These are phyloP conservation scores for Beta corolliflora DNA, from an alignment of 179 eudicot species.

Conservation along the genomic window DNA sequence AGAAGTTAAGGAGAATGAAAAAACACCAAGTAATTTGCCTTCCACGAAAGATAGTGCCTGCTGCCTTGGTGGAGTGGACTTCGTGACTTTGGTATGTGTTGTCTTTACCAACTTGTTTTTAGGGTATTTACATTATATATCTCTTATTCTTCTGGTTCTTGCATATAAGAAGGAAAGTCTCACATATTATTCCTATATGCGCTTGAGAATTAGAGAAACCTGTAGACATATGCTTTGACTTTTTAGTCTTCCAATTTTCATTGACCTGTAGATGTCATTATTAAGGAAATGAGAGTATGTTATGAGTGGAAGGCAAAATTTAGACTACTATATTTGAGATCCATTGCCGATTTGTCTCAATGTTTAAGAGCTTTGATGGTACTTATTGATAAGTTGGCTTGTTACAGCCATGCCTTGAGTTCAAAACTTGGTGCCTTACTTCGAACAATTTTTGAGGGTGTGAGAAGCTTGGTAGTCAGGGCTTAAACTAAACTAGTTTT, in stretches of 20 bases:
- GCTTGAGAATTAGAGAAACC: background rate
- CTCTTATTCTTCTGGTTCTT: background rate
- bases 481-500: no score
- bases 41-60: constrained; percentile 38
- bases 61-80: constrained; percentile 82
- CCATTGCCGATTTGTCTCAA: no score
- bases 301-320: background rate
- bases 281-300: background rate
- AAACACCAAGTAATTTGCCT: constrained; percentile 16
- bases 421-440: background rate
- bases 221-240: background rate
- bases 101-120: background rate
- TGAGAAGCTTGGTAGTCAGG: background rate
- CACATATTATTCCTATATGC: background rate
- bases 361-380: background rate
- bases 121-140: background rate
- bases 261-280: background rate
- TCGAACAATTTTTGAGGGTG: background rate
- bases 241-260: background rate
- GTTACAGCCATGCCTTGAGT: no score
- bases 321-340: background rate
- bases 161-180: background rate
- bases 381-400: background rate
- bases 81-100: constrained; percentile 76
- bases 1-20: constrained; percentile 30